Evolutionary conservation across 176 grass and related monocot species (phyloP), one percentile per base, ranked within the genome.

Genomic region (Carex parvula): DNA sequence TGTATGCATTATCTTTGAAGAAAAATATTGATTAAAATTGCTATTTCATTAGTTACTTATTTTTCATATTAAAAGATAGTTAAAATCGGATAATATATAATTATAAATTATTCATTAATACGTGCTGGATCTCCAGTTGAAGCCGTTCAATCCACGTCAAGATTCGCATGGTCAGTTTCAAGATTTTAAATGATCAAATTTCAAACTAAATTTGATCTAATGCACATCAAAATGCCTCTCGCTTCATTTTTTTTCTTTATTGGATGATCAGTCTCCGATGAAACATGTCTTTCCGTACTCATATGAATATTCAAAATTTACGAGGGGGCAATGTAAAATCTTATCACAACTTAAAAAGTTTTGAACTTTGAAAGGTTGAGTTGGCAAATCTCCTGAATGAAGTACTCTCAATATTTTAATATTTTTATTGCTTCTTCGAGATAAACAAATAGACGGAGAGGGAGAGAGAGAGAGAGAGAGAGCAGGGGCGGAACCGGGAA

Each of bases 401-500:
- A 75, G 39, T 75, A 53, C 44, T 75, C 67, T 26, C 4, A 75
- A 5, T 75, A 53, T 54, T 74, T 15, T 75, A 75, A 26, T 53
- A 44, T 53, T 26, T 75, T 53, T 75, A 46, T 54, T 75, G 70
- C 70, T 53, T 53, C 70, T 46, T 26, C 6, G 67, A 69, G 16
- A 39, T 39, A 39, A 39, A 39, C 37, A 39, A 39, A 39, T 39
- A 39, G 37, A 5, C 37, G 4, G 37, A 13, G 6, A 10, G 0
- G 14, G 42, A 73, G 70, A 22, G 39, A 69, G 20, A n/a, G n/a
- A 63, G 0, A 65, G 18, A 52, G 16, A 48, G 60, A 81, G 84
- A 22, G 75, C 39, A 7, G 42, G 42, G 52, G 74, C 39, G 61
- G 53, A 85, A 58, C 39, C 26, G 84, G 55, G 74, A 78, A 85